Conservation (phyloP, 768 basidiomycete genomes). For the Calocera viscosa region DNA sequence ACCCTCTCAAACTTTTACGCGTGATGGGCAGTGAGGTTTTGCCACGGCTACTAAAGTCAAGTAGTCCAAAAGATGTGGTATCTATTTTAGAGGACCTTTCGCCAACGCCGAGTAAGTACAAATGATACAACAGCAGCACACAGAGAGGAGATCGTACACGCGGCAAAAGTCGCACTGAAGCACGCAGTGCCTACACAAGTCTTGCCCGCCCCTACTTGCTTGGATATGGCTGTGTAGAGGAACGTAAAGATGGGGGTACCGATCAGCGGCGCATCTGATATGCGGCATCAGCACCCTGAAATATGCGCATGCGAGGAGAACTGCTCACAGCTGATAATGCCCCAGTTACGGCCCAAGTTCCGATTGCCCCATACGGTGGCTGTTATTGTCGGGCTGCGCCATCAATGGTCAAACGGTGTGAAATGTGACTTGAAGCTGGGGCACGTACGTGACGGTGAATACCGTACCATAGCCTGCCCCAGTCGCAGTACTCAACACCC, state of each 20-base stretch:
- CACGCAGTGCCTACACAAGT: conserved; percentile 50
- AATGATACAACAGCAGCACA: conserved; percentile 33
- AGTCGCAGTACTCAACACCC: conserved; percentile 56
- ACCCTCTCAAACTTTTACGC: too few species aligned
- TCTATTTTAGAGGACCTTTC: not conserved
- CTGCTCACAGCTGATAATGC: conserved; percentile 22
- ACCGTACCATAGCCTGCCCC: conserved; percentile 58
- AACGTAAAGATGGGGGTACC: conserved; percentile 70
- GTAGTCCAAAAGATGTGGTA: not conserved
- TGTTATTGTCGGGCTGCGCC: conserved; percentile 51
- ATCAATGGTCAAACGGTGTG: conserved; percentile 10
- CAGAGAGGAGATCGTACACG: conserved; percentile 25
- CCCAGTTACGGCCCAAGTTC: conserved; percentile 60
- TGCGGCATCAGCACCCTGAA: not conserved
- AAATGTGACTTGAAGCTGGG: not conserved
- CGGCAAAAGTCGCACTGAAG: conserved; percentile 51
- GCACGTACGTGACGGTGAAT: conserved; percentile 57
- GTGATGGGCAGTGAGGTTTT: too few species aligned
- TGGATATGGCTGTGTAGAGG: conserved; percentile 58
- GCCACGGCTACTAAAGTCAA: too few species aligned
- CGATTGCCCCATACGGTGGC: conserved; percentile 57
- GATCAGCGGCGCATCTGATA: conserved; percentile 62
- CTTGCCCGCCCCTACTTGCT: conserved; percentile 22
- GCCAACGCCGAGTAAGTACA: conserved; percentile 22
- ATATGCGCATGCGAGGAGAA: not conserved